Base-by-base conservation (phyloP, 345 rosid species). In the Salix dunnii region DNA sequence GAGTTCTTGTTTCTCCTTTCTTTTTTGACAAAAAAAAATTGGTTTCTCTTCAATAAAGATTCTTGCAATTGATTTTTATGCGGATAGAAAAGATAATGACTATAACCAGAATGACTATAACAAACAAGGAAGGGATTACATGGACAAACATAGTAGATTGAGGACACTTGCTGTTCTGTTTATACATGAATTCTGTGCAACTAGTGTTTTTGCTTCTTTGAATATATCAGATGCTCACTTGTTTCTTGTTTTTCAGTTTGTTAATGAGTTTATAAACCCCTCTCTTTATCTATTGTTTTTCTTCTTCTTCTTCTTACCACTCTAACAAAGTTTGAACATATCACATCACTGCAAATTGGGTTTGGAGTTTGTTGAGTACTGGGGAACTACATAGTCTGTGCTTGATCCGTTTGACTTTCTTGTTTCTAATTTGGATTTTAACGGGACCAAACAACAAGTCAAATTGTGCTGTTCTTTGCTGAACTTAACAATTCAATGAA, bases 1-100 rank as follows among this genome's bases (percentile, higher is more conserved):
- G 97, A 93, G 97, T 91, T 86, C 85, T 88, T 93, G 92, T 83
- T 88, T 84, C 88, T 87, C 85, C 90, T 71, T 40, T 75, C 65
- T 72, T 78, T 74, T 58, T 74, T 30, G 2, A 8, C 36, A 10
- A 64, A 53, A 10, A 67, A 53, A 70, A 43, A 16, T 63, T 61
- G 67, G 67, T 76, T 79, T 58, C 63, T 25, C 35, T 63, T 60
- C 69, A 10, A 60, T 68, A 35, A 65, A 78, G 40, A 31, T 27
- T 46, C 38, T 67, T 75, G 67, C 75, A 5, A 72, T 53, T 69
- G 81, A 49, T 75, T 77, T 71, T 23, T 73, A 21, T 25, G 10
- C 78, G 38, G 17, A 65, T 35, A 31, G 74, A 76, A 20, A 65
- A 42, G 13, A 42, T 3, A 78, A 82, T 73, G 71, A 53, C 70